Evolutionary conservation across 2,329 filamentous ascomycete species (phyloP).

Genomic region (Cylindrodendrum hubeiense): DNA sequence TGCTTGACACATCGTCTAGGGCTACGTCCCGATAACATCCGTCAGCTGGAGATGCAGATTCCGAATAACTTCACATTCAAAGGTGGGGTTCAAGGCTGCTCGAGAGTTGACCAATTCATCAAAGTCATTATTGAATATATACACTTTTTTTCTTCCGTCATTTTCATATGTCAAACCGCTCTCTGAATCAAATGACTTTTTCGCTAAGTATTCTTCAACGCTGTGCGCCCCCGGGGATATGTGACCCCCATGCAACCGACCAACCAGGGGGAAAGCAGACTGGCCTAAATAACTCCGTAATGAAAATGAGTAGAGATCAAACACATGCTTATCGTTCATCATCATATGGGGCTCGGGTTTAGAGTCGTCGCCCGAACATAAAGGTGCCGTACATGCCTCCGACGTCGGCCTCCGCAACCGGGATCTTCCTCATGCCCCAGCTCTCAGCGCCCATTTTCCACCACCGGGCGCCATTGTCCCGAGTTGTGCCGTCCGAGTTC

Average conservation of each 20-base stretch:
- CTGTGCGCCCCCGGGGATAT: slow-evolving; percentile 43
- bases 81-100: neutral
- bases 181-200: slow-evolving; percentile 45
- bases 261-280: slow-evolving; percentile 27
- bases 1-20: slow-evolving; percentile 10
- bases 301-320: slow-evolving; percentile 41
- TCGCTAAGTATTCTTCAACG: slow-evolving; percentile 42
- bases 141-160: slow-evolving; percentile 37
- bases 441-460: slow-evolving; percentile 90
- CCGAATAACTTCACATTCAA: neutral
- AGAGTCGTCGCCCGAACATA: slow-evolving; percentile 73
- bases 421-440: slow-evolving; percentile 92
- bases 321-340: slow-evolving; percentile 53
- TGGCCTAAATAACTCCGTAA: slow-evolving; percentile 31
- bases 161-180: slow-evolving; percentile 39
- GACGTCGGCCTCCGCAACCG: slow-evolving; percentile 90
- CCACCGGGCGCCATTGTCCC: slow-evolving; percentile 64
- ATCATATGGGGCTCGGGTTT: slow-evolving; percentile 41
- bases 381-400: slow-evolving; percentile 90
- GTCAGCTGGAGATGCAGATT: neutral
- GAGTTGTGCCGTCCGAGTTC: slow-evolving; percentile 50
- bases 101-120: slow-evolving; percentile 15
- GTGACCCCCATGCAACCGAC: slow-evolving; percentile 38
- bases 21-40: neutral
- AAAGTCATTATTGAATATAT: slow-evolving; percentile 38